Evolutionary conservation across 805 yeast species (phyloP).

Genomic region (Ogataea ramenticola): DNA sequence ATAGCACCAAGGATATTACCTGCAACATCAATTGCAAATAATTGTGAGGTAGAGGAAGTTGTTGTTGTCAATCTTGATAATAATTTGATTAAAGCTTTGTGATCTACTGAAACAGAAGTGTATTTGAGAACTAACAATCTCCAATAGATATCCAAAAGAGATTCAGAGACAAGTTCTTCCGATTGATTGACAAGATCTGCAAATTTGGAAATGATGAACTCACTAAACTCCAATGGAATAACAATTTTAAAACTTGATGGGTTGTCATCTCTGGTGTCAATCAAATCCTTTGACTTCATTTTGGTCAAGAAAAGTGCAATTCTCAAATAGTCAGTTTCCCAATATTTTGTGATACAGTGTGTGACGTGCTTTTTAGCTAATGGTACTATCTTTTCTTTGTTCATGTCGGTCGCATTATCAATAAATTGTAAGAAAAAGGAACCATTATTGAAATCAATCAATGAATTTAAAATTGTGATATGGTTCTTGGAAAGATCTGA

Average conservation of each 20-base stretch:
- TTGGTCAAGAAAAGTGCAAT: conserved; percentile 37
- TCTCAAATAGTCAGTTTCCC: conserved; percentile 29
- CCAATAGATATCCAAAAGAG: conserved; percentile 41
- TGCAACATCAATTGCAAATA: conserved; percentile 33
- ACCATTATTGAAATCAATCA: conserved; percentile 28
- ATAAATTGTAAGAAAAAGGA: conserved; percentile 37
- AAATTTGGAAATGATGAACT: conserved; percentile 19
- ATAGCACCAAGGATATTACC: conserved; percentile 33
- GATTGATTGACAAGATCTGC: background rate
- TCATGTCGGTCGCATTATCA: conserved; percentile 34
- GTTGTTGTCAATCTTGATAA: conserved; percentile 6
- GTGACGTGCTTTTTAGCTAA: conserved; percentile 41
- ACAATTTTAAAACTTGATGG: conserved; percentile 13
- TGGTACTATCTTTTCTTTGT: conserved; percentile 37
- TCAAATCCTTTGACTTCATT: conserved; percentile 21
- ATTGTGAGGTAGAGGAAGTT: conserved; percentile 3
- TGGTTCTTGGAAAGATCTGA: conserved; percentile 38
- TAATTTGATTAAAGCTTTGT: conserved; percentile 15
- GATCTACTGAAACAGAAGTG: conserved; percentile 23
- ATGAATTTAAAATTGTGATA: conserved; percentile 32
- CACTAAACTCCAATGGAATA: conserved; percentile 26
- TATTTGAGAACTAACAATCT: conserved; percentile 35
- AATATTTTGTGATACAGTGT: conserved; percentile 36
- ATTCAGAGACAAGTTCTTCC: conserved; percentile 3
- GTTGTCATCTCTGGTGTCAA: conserved; percentile 1